Evolutionary conservation across 1,284 basidiomycete species (phyloP).

Genomic region (Phaffia rhodozyma): DNA sequence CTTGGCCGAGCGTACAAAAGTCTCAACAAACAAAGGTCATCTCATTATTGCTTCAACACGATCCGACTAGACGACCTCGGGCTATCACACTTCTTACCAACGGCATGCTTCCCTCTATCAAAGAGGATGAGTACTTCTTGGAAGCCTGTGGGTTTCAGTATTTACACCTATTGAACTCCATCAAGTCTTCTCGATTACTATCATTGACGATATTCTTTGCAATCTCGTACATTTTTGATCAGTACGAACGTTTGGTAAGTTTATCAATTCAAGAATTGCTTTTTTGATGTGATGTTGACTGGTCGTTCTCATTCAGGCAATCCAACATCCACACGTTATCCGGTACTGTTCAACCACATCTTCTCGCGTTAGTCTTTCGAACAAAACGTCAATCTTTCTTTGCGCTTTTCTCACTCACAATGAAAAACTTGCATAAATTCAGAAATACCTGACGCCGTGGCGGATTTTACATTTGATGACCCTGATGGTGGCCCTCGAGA

Average conservation of each 20-base stretch:
- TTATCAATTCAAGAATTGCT: constrained; percentile 18
- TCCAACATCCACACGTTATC: constrained; percentile 31
- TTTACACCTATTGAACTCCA: no score
- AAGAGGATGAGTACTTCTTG: constrained; percentile 72
- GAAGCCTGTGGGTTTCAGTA: constrained; percentile 39
- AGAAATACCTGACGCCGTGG: constrained; percentile 52
- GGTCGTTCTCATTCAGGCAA: constrained; percentile 27
- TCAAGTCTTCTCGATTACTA: neutral
- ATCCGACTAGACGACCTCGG: constrained; percentile 65
- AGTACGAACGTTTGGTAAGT: constrained; percentile 58
- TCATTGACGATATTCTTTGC: neutral
- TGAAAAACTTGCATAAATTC: constrained; percentile 27
- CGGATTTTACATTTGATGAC: constrained; percentile 68
- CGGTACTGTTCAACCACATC: constrained; percentile 27
- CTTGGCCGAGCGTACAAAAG: constrained; percentile 51
- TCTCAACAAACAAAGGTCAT: constrained; percentile 44
- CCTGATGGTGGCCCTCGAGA: constrained; percentile 59
- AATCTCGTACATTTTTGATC: neutral
- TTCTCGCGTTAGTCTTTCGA: constrained; percentile 22
- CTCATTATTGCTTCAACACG: constrained; percentile 67
- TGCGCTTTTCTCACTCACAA: constrained; percentile 4
- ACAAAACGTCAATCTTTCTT: neutral
- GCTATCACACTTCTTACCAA: constrained; percentile 63
- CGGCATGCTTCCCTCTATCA: constrained; percentile 35
- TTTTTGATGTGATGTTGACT: no score